Base-by-base conservation (phyloP, 495 filamentous ascomycete species). In the Neurospora africana region DNA sequence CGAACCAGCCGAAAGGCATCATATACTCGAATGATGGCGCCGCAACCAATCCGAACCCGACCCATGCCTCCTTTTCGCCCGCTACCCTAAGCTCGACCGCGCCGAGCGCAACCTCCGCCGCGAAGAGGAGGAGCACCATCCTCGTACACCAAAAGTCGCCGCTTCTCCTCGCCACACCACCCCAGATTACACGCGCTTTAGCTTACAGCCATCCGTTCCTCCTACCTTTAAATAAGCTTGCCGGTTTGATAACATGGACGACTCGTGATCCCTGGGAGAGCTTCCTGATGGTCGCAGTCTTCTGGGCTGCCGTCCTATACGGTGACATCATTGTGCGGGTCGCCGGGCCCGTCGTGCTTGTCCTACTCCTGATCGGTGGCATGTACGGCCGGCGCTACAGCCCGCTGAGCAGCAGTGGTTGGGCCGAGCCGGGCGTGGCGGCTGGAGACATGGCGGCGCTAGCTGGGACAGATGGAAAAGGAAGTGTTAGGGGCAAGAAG, bases 91-190 rank as follows among this genome's bases (percentile, higher is more conserved):
- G 90, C 86, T 89, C 78, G 68, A 76, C 80, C 37, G 40, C 79
- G 61, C 73, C 78, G 65, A 79, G 76, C 69, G 87, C 87, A 17
- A 88, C 91, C 33, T 84, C 91, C 69, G 89, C 89, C 30, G 90
- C 90, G 43, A 90, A 91, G 76, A 89, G 93, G 71, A 89, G 93
- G 68, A 95, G 92, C 44, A 95, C 93, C 72, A 92, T 98, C 75
- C 89, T 98, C 70, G 94, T 99, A 2, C 94, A 98, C 80, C 94
- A 95, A 79, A 99, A 98, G 82, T 96, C 92, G 5, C 95, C 96
- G 23, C 83, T 99, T 33, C 86, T 99, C 39, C 90, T 96, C 68
- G 93, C 95, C 15, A 99, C 95, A 39, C 95, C 95, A 37, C 96
- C 95, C 3, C 91, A 94, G 78, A 89, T 99, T 78, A 98, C 95